These are phyloP conservation scores for Gloeostereum incarnatum DNA, from an alignment of 768 basidiomycete species.

Conservation along the genomic window DNA sequence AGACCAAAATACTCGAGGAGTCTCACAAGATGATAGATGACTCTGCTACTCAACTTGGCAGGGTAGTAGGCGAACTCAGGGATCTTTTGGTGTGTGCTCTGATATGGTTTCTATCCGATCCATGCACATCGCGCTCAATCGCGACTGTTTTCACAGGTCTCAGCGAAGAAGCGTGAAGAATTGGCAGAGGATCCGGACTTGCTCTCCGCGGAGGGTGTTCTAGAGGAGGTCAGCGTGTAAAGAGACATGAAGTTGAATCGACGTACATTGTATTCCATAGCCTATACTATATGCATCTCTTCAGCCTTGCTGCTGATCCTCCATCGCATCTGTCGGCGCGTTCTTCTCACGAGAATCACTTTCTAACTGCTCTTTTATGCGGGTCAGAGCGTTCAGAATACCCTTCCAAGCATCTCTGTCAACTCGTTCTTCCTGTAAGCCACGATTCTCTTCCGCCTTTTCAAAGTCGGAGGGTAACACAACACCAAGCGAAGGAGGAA, in stretches of 20 bases:
- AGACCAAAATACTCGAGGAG: slow-evolving; percentile 69
- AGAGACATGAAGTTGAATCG: neutral
- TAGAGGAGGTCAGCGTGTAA: slow-evolving; percentile 45
- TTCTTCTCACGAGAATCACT: too few species aligned
- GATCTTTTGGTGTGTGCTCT: slow-evolving; percentile 53
- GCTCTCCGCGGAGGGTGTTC: slow-evolving; percentile 45
- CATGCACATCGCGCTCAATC: neutral
- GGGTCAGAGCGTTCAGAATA: slow-evolving; percentile 56
- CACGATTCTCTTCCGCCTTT: slow-evolving; percentile 33
- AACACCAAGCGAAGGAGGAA: slow-evolving; percentile 74
- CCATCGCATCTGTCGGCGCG: too few species aligned
- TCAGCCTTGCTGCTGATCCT: too few species aligned
- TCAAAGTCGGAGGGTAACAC: slow-evolving; percentile 43
- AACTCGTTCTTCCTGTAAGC: slow-evolving; percentile 69
- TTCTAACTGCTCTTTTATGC: slow-evolving; percentile 41
- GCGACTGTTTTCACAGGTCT: slow-evolving; percentile 18
- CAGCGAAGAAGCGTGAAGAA: slow-evolving; percentile 31
- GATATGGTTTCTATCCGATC: neutral
- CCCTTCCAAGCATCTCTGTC: slow-evolving; percentile 75
- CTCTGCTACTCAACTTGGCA: slow-evolving; percentile 48
- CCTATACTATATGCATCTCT: slow-evolving; percentile 7
- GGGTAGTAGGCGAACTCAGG: slow-evolving; percentile 52
- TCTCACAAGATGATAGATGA: slow-evolving; percentile 76
- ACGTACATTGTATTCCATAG: neutral
- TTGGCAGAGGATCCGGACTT: slow-evolving; percentile 35